Evolutionary conservation across 2,329 filamentous ascomycete genomes (phyloP), one percentile per base, ranked within the genome.

Genomic region (Madurella fahalii): DNA sequence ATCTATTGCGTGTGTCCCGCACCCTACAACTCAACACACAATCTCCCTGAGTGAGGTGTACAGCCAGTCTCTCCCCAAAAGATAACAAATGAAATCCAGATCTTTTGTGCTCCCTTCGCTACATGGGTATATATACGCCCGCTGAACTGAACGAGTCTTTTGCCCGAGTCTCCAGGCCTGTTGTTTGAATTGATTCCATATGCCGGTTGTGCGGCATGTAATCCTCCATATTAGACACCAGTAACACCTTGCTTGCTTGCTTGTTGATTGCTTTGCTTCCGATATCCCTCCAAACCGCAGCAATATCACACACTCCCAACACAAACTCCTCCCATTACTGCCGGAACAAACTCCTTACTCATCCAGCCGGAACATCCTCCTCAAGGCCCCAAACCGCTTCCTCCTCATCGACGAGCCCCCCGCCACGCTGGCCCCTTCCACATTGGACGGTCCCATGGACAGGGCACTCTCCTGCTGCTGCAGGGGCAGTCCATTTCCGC

Each of bases 301-400:
- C 45, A 53, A 17, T 43, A 53, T 39, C 20, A 52, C 25, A 7
- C 25, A 25, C 25, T 25, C 25, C 25, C 25, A 25, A 25, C 25
- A 25, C 3, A 25, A 3, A 25, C 25, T 7, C 25, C 4, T 25
- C 25, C 25, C 25, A 25, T 25, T 25, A 25, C 25, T 25, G 25
- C 25, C 25, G 12, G 20, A 47, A 71, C 72, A 77, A 58, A n/a
- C 11, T 17, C 25, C 9, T 37, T 44, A 59, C 11, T 78, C 75
- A 57, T 78, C 67, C 53, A 80, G 67, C 41, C 74, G 68, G 70
- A 90, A 87, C 68, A 86, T 85, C 67, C 77, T 81, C 67, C 86
- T 81, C 66, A 90, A 69, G 52, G 75, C 72, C 41, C 78, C 77
- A 69, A 90, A 89, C 70, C 85, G 87, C 77, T 89, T 89, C 73